Evolutionary conservation across 306 rosid genomes (phyloP).

Genomic region (Dicorynia guianensis): DNA sequence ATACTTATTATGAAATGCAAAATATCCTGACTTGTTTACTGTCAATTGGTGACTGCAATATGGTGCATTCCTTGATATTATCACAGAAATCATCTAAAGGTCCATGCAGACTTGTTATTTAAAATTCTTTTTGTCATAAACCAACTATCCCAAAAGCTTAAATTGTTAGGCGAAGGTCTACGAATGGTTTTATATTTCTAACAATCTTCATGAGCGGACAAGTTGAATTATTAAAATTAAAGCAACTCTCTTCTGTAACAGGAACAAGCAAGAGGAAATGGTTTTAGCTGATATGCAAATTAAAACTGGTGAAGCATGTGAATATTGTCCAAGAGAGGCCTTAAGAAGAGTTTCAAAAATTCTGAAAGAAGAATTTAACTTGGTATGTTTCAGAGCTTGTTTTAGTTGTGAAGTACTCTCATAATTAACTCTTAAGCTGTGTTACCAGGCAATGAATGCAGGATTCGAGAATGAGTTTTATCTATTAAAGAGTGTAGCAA

Average conservation of each 20-base stretch:
- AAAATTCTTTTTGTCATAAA: too few species aligned
- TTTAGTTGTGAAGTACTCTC: constrained; percentile 11
- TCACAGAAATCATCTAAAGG: background rate
- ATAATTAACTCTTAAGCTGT: constrained; percentile 36
- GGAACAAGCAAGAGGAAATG: constrained; percentile 87
- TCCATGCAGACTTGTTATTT: background rate
- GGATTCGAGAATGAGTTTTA: constrained; percentile 95
- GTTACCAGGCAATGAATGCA: constrained; percentile 77
- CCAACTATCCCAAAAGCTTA: too few species aligned
- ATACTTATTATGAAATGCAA: too few species aligned
- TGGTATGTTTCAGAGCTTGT: constrained; percentile 59
- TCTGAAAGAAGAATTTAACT: constrained; percentile 84
- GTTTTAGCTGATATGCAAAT: constrained; percentile 78
- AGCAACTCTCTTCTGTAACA: constrained; percentile 45
- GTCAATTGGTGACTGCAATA: too few species aligned
- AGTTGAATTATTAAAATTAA: constrained; percentile 20
- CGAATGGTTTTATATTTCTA: too few species aligned
- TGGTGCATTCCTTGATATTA: too few species aligned
- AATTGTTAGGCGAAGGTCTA: too few species aligned
- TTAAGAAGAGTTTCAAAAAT: constrained; percentile 72
- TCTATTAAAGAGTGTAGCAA: constrained; percentile 67
- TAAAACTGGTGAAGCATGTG: constrained; percentile 88
- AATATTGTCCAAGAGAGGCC: constrained; percentile 88
- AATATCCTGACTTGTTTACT: too few species aligned
- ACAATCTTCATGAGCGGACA: background rate